These are phyloP conservation scores for Baorangia bicolor DNA, from an alignment of 768 basidiomycete genomes.

Conservation along the genomic window DNA sequence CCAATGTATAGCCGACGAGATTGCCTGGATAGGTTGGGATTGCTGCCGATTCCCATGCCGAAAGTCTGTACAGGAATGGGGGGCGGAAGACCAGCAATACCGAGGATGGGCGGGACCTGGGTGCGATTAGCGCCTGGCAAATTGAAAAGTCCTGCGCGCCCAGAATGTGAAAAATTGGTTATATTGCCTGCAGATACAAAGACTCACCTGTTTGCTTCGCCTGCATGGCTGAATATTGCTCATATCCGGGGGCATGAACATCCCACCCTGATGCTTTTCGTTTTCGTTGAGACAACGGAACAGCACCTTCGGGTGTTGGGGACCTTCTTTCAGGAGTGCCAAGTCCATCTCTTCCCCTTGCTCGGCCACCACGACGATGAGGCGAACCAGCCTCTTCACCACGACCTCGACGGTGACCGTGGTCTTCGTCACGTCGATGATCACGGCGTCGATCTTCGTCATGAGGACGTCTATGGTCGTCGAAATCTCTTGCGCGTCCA, in stretches of 20 bases:
- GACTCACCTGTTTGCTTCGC: conserved; percentile 93
- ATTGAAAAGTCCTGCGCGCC: conserved; percentile 80
- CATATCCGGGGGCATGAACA: conserved; percentile 92
- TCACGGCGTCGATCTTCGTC: conserved; percentile 55
- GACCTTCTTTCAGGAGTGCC: conserved; percentile 80
- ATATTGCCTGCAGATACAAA: background rate
- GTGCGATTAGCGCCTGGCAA: conserved; percentile 93
- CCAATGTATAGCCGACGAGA: conserved; percentile 95
- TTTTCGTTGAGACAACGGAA: conserved; percentile 81
- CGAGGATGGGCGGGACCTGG: conserved; percentile 79
- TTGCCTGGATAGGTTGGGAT: conserved; percentile 90
- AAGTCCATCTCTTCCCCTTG: conserved; percentile 44
- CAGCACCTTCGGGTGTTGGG: conserved; percentile 85
- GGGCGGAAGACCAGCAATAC: conserved; percentile 77
- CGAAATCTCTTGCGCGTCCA: conserved; percentile 44
- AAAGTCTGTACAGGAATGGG: conserved; percentile 83
- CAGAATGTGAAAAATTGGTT: conserved; percentile 9
- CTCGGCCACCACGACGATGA: conserved; percentile 45
- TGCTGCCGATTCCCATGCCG: conserved; percentile 82
- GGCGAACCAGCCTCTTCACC: conserved; percentile 44
- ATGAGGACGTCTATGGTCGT: conserved; percentile 44
- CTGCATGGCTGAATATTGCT: conserved; percentile 91
- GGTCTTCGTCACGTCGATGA: conserved; percentile 44
- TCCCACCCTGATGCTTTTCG: conserved; percentile 95
- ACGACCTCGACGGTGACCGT: conserved; percentile 26